Evolutionary conservation across 305 asterid species (phyloP), one percentile per base, ranked within the genome.

Genomic region (Fraxinus latifolia): DNA sequence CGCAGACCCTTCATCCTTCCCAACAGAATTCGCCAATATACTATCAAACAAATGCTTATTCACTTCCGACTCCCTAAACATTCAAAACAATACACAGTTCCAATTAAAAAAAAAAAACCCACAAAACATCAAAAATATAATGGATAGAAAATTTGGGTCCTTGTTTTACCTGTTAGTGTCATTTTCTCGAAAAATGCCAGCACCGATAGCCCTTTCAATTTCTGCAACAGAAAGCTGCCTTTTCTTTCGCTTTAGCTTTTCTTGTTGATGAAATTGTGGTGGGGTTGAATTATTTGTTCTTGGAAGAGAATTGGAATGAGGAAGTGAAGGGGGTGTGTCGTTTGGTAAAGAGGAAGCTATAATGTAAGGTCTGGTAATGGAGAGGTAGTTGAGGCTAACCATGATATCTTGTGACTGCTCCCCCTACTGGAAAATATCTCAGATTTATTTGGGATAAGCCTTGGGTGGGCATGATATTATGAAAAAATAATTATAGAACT

Each of bases 171-270:
- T 87, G 85, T 77, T 80, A 9, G 82, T 77, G 62, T 89, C 97
- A 77, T 86, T 83, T 70, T 91, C 98, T 8, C 93, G 89, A 60
- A 90, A 93, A 76, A 85, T 79, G 73, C 97, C 98, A 14, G 97
- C 95, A 15, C 97, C 97, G 27, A 94, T 93, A 71, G 97, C 97
- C 72, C 91, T 91, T 82, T 94, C 97, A 4, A 94, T 89, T 84
- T 94, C 97, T 78, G 90, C 62, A 80, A 92, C 39, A 25, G 94
- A 81, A 5, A 91, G 93, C 86, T 83, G 89, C 75, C 82, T 82
- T 71, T 29, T 80, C 8, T 79, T 84, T 70, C 50, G 87, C 80
- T 83, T 78, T 76, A 82, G 78, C 76, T 85, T 85, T 31, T 27
- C 34, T 14, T 71, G 80, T 23, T 62, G 81, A n/a, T 50, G 79